These are phyloP conservation scores for Penicillium sp. DNA, from an alignment of 2,329 filamentous ascomycete genomes.

Conservation along the genomic window DNA sequence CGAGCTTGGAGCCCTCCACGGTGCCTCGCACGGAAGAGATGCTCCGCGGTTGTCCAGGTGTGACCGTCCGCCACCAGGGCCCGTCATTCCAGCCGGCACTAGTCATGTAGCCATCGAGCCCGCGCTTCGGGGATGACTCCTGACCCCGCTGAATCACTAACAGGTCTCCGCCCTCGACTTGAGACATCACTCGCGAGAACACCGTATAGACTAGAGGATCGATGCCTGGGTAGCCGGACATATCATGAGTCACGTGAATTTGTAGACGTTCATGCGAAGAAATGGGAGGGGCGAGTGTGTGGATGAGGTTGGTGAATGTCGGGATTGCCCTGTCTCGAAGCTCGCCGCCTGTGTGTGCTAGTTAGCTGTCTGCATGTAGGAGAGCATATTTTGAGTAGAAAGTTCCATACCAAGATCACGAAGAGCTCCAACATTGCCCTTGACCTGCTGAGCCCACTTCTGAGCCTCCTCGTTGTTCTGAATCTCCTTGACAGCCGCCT, in stretches of 20 bases:
- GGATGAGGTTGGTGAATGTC: slow-evolving; percentile 90
- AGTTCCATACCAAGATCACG: slow-evolving; percentile 66
- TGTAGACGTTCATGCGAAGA: slow-evolving; percentile 94
- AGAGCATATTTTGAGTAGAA: neutral
- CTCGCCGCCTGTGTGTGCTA: slow-evolving; percentile 67
- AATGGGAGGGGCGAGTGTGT: slow-evolving; percentile 93
- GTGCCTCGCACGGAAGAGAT: slow-evolving; percentile 77
- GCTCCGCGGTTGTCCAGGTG: slow-evolving; percentile 65
- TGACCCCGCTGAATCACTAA: slow-evolving; percentile 91
- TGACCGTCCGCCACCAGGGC: slow-evolving; percentile 79
- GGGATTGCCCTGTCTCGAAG: slow-evolving; percentile 82
- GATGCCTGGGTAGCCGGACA: slow-evolving; percentile 89
- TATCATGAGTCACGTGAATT: slow-evolving; percentile 96
- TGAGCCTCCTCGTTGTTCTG: slow-evolving; percentile 95
- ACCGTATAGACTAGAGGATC: slow-evolving; percentile 89
- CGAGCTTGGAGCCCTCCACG: slow-evolving; percentile 85
- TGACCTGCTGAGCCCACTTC: slow-evolving; percentile 92
- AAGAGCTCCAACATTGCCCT: slow-evolving; percentile 79
- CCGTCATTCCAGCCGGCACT: slow-evolving; percentile 79
- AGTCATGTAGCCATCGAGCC: slow-evolving; percentile 46
- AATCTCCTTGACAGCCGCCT: slow-evolving; percentile 90
- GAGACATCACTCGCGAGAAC: slow-evolving; percentile 96
- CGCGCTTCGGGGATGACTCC: slow-evolving; percentile 71
- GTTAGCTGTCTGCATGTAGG: slow-evolving; percentile 3
- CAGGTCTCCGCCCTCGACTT: slow-evolving; percentile 94